These are phyloP conservation scores for Pseudodiploospora longispora DNA, from an alignment of 2,329 filamentous ascomycete species.

Conservation along the genomic window DNA sequence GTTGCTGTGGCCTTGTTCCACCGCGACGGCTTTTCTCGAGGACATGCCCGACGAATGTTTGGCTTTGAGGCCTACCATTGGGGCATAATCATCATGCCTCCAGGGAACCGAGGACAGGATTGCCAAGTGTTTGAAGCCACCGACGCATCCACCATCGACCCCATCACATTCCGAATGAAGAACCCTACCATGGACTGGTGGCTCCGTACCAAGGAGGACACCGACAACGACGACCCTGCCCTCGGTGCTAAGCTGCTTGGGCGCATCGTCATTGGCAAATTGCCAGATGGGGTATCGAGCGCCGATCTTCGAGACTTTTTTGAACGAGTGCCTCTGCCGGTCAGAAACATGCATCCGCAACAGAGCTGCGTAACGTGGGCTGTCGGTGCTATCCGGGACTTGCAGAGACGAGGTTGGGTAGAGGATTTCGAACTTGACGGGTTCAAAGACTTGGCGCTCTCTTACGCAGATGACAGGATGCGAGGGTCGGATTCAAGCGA, in stretches of 20 bases:
- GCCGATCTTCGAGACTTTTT: slow-evolving; percentile 17
- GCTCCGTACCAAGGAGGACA: slow-evolving; percentile 11
- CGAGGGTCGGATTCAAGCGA: slow-evolving; percentile 8
- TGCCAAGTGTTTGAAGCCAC: slow-evolving; percentile 21
- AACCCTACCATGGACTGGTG: slow-evolving; percentile 27
- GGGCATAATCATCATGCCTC: slow-evolving; percentile 19
- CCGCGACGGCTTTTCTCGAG: slow-evolving; percentile 19
- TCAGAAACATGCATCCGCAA: slow-evolving; percentile 24
- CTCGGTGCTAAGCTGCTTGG: slow-evolving; percentile 19
- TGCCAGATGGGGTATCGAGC: slow-evolving; percentile 11
- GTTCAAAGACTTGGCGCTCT: slow-evolving; percentile 20
- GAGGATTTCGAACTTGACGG: slow-evolving; percentile 15
- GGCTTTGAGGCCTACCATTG: slow-evolving; percentile 24
- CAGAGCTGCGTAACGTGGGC: slow-evolving; percentile 28
- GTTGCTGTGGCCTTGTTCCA: slow-evolving; percentile 20
- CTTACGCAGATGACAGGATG: slow-evolving; percentile 22
- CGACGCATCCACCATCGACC: slow-evolving; percentile 21
- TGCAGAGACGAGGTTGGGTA: slow-evolving; percentile 19
- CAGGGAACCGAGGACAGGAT: slow-evolving; percentile 6
- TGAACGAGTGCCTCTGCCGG: slow-evolving; percentile 16
- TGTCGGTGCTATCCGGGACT: slow-evolving; percentile 15
- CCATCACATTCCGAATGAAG: slow-evolving; percentile 20
- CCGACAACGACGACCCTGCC: slow-evolving; percentile 9
- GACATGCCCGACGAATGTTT: slow-evolving; percentile 15
- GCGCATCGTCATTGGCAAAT: slow-evolving; percentile 18